phyloP scores from a whole-genome alignment of 495 filamentous ascomycete genomes.

The Tuber indicum region DNA sequence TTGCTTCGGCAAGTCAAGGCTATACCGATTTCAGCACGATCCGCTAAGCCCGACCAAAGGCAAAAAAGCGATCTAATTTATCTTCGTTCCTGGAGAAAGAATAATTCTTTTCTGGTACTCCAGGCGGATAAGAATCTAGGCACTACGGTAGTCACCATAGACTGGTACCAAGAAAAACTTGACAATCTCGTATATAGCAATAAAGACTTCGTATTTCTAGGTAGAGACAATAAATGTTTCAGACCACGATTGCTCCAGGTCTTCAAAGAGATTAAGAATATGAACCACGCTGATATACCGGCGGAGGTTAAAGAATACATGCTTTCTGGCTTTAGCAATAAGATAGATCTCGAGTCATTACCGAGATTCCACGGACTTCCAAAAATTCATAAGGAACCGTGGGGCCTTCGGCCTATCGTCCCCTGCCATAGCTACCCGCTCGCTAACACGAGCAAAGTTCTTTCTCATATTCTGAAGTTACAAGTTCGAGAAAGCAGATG shows the following conservation, averaged over 20 bases:
- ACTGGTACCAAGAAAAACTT: background rate
- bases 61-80: too few species aligned
- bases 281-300: too few species aligned
- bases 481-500: too few species aligned
- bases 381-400: constrained; percentile 8
- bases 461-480: too few species aligned
- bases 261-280: background rate
- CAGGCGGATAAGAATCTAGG: background rate
- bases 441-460: background rate
- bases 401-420: background rate
- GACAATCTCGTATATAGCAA: background rate
- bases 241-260: too few species aligned
- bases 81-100: background rate
- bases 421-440: constrained; percentile 7
- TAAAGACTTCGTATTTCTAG: background rate
- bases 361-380: constrained; percentile 9
- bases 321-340: background rate
- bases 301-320: background rate
- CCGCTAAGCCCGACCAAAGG: too few species aligned
- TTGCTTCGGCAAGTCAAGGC: too few species aligned
- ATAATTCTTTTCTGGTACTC: background rate
- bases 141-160: background rate
- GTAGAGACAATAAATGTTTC: too few species aligned
- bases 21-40: too few species aligned
- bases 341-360: background rate